These are phyloP conservation scores for Eucalyptus tenuipes DNA, from an alignment of 345 rosid genomes.

Conservation along the genomic window DNA sequence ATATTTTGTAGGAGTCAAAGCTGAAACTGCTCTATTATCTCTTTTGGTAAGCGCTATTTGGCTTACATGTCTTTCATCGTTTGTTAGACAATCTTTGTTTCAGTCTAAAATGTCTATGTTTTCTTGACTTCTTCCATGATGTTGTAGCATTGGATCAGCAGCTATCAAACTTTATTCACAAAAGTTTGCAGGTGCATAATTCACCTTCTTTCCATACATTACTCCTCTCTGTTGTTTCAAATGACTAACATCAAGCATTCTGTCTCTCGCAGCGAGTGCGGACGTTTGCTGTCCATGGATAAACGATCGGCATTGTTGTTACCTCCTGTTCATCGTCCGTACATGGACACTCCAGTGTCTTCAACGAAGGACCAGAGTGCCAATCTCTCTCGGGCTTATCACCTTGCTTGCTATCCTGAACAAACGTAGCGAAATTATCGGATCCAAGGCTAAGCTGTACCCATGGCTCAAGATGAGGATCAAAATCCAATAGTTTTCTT, in stretches of 20 bases:
- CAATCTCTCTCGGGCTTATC: conserved; percentile 30
- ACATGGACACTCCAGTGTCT: conserved; percentile 9
- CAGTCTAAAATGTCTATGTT: background rate
- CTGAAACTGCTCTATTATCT: conserved; percentile 46
- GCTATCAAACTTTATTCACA: conserved; percentile 59
- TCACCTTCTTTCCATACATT: background rate
- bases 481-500: background rate
- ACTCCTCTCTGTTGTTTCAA: background rate
- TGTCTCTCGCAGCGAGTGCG: conserved; percentile 51
- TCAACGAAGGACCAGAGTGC: conserved; percentile 11
- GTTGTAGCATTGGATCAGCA: conserved; percentile 71
- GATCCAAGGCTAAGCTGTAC: background rate
- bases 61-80: background rate
- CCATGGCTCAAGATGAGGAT: background rate
- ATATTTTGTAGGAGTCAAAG: conserved; percentile 49
- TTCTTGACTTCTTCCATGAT: background rate
- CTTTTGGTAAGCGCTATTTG: conserved; percentile 43
- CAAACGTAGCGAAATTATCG: background rate
- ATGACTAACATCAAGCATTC: background rate
- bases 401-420: conserved; percentile 37
- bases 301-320: conserved; percentile 39
- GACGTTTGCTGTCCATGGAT: conserved; percentile 63
- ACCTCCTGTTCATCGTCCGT: conserved; percentile 46
- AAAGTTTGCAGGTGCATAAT: conserved; percentile 57
- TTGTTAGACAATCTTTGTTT: background rate